Percentiles rank a stretch among this genome's conserved stretches.
phyloP scores from a whole-genome alignment of 1,139 yeast species.

The Chernovozyma sophiae-reginae region DNA sequence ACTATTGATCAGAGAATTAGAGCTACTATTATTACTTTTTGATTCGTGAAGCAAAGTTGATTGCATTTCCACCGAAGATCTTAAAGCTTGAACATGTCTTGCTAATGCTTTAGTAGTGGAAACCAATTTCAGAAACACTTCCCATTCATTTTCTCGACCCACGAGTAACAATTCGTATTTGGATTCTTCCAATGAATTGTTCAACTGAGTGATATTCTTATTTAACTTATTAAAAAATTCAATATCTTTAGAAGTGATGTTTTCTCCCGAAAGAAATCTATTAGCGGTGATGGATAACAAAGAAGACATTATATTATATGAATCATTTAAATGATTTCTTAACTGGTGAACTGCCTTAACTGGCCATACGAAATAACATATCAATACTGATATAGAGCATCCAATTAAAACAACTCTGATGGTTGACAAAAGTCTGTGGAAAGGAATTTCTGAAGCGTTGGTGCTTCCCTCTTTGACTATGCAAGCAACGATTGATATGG shows the following conservation, averaged over 20 bases:
- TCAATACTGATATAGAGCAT: constrained; percentile 50
- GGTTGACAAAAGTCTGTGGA: constrained; percentile 51
- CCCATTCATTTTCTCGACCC: constrained; percentile 57
- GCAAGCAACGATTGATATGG: constrained; percentile 67
- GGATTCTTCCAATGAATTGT: constrained; percentile 53
- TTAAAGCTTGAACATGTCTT: constrained; percentile 62
- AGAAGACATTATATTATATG: constrained; percentile 51
- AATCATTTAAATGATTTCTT: constrained; percentile 45
- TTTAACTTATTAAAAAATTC: constrained; percentile 36
- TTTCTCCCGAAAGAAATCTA: constrained; percentile 52
- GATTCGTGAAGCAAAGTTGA: constrained; percentile 42
- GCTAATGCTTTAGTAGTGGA: constrained; percentile 49
- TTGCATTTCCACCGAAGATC: constrained; percentile 66
- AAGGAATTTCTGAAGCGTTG: constrained; percentile 59
- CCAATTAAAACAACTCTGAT: constrained; percentile 62
- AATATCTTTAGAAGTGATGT: constrained; percentile 34
- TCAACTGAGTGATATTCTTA: constrained; percentile 35
- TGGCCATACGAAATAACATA: constrained; percentile 66
- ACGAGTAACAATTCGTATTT: constrained; percentile 51
- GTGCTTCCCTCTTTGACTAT: constrained; percentile 74
- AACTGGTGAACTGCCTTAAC: constrained; percentile 50
- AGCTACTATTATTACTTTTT: constrained; percentile 8
- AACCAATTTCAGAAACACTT: constrained; percentile 43
- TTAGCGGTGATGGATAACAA: constrained; percentile 48
- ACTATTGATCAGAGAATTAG: constrained; percentile 9